Conservation (phyloP, 345 rosid genomes). For the Kernera saxatilis region DNA sequence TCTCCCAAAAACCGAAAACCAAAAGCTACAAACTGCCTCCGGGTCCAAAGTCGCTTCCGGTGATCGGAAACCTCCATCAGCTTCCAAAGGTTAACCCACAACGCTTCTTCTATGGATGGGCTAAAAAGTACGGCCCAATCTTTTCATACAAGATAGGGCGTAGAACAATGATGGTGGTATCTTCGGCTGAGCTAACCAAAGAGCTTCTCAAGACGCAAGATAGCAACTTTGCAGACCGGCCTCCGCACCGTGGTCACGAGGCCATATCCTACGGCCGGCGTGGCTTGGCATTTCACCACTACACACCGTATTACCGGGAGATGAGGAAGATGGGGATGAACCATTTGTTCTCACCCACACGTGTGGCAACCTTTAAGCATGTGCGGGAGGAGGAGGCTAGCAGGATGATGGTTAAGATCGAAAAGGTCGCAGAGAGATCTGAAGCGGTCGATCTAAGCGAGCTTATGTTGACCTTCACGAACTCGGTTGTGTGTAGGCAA, state of each 20-base stretch:
- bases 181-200: constrained; percentile 38
- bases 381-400: constrained; percentile 32
- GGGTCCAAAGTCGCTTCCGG: constrained; percentile 40
- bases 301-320: constrained; percentile 31
- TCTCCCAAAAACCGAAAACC: constrained; percentile 16
- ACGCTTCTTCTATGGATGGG: constrained; percentile 32
- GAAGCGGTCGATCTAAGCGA: constrained; percentile 27
- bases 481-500: constrained; percentile 31
- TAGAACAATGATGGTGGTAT: constrained; percentile 29
- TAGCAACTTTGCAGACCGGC: constrained; percentile 24
- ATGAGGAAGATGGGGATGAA: constrained; percentile 31
- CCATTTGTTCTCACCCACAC: constrained; percentile 27
- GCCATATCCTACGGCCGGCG: constrained; percentile 27
- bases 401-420: constrained; percentile 23
- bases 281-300: constrained; percentile 28
- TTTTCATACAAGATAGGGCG: constrained; percentile 38
- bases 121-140: constrained; percentile 45
- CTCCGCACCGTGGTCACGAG: constrained; percentile 26
- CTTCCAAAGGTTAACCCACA: constrained; percentile 29
- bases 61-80: constrained; percentile 52
- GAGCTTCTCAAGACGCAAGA: constrained; percentile 39
- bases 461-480: constrained; percentile 26
- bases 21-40: constrained; percentile 34
- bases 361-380: constrained; percentile 31
- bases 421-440: background rate